Base-by-base conservation (phyloP, 2,329 filamentous ascomycete genomes). In the Nothophaeocryptopus gaeumannii region DNA sequence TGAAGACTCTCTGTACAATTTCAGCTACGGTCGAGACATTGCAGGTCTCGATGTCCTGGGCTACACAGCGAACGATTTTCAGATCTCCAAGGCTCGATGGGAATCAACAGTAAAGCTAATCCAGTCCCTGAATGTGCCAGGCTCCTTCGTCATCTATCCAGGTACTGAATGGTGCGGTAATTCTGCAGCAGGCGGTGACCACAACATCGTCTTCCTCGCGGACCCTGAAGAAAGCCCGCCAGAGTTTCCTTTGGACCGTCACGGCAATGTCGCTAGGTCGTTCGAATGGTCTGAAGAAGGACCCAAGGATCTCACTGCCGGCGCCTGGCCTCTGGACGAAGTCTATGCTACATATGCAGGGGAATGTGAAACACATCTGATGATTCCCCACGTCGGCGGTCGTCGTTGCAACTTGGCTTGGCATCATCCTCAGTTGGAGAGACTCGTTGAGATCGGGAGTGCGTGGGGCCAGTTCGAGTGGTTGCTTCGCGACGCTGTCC, bases 21-120 rank as follows among this genome's bases (percentile, higher is more conserved):
- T 71, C 52, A 67, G 65, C 1, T 71, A 70, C 45, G 67, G 64
- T 12, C 65, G 62, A 14, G 34, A 64, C 14, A 60, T 71, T 11
- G 68, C 68, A 1, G 68, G 68, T 13, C 63, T 71, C 0, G 68
- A 72, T 26, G 54, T 70, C 8, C 60, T 71, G 0, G 68, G 69
- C 2, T 70, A 71, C 51, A 39, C 68, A 1, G 69, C 69, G 15
- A 71, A 72, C 50, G 67, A 71, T 47, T 72, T 70, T 58, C 66
- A 71, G 43, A 63, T 71, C 52, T 71, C 68, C 26, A 54, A 64
- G 37, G 41, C 57, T 8, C 54, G 56, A n/a, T 71, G 68, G 67
- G 56, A 64, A 11, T 32, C 54, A 2, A 69, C 55, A 10, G 33
- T 58, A n/a, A 9, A 39, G 3, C 15, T 58, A 15, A 62, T 63